Conservation (phyloP, 2,329 filamentous ascomycete genomes). For the Penicillium sp. region DNA sequence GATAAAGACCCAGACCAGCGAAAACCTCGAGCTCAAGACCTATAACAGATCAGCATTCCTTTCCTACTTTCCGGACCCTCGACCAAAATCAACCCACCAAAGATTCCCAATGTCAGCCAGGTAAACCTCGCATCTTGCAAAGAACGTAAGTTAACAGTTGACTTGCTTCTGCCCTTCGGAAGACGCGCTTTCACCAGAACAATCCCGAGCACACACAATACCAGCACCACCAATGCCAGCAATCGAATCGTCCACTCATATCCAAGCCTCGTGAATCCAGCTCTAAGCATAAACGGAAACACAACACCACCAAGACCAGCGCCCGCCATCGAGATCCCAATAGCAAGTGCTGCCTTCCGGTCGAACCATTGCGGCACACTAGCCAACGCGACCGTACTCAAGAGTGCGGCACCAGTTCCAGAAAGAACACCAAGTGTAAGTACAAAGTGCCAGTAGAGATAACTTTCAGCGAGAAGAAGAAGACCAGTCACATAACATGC, state of each 20-base stretch:
- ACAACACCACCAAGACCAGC: conserved; percentile 39
- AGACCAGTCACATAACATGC: conserved; percentile 41
- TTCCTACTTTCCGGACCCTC: background rate
- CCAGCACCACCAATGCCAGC: conserved; percentile 36
- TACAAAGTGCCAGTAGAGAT: conserved; percentile 51
- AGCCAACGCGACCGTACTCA: conserved; percentile 41
- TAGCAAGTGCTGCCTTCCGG: conserved; percentile 37
- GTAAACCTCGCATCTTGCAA: conserved; percentile 47
- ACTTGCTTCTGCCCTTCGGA: conserved; percentile 31
- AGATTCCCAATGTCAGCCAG: conserved; percentile 46
- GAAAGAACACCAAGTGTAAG: conserved; percentile 40
- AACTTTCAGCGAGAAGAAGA: conserved; percentile 49
- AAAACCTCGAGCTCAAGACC: conserved; percentile 34
- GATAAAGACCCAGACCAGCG: conserved; percentile 29
- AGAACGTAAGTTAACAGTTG: conserved; percentile 43
- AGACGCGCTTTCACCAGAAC: conserved; percentile 39
- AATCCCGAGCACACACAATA: conserved; percentile 34
- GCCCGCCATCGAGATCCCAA: conserved; percentile 43
- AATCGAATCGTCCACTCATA: conserved; percentile 43
- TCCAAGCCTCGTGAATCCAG: conserved; percentile 34
- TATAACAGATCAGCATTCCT: conserved; percentile 8
- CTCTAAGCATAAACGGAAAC: conserved; percentile 39
- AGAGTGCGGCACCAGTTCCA: conserved; percentile 36
- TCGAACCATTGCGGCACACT: conserved; percentile 46
- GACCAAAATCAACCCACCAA: conserved; percentile 31